These are phyloP conservation scores for Psilocybe azurescens DNA, from an alignment of 768 basidiomycete species.

Conservation along the genomic window DNA sequence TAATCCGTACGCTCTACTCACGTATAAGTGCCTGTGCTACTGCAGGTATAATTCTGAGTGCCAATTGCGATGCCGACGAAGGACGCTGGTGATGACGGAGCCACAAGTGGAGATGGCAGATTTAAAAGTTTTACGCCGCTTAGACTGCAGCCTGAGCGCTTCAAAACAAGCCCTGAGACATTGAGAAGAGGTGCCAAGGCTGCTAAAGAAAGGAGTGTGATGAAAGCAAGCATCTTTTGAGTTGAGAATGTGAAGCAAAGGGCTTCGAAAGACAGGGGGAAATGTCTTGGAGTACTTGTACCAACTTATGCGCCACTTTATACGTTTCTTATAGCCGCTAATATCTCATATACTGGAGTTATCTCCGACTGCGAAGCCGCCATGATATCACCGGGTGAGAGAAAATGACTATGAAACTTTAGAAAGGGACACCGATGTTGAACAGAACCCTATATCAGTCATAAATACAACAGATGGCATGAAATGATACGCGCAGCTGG, in stretches of 20 bases:
- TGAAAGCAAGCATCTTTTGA: constrained; percentile 21
- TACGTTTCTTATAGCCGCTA: no score
- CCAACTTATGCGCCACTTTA: no score
- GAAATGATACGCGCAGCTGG: no score
- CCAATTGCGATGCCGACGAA: constrained; percentile 55
- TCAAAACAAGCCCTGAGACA: constrained; percentile 17
- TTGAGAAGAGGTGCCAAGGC: constrained; percentile 15
- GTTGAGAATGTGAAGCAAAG: constrained; percentile 3
- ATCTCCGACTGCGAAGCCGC: no score
- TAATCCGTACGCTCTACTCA: constrained; percentile 28
- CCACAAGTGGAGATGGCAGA: constrained; percentile 36
- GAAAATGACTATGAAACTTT: no score
- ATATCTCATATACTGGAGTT: no score
- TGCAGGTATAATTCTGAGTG: constrained; percentile 62
- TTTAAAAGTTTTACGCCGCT: constrained; percentile 25
- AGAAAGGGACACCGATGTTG: no score
- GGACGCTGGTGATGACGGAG: constrained; percentile 37
- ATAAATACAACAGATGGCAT: no score
- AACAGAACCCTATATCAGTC: no score
- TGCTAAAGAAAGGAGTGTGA: constrained; percentile 21
- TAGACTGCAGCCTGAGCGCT: constrained; percentile 29
- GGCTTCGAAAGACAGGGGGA: constrained; percentile 18
- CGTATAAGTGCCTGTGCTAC: constrained; percentile 48
- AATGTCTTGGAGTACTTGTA: constrained; percentile 12
- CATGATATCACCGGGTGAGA: no score